phyloP scores from a whole-genome alignment of 1,139 yeast species.

The Pichia sp. region DNA sequence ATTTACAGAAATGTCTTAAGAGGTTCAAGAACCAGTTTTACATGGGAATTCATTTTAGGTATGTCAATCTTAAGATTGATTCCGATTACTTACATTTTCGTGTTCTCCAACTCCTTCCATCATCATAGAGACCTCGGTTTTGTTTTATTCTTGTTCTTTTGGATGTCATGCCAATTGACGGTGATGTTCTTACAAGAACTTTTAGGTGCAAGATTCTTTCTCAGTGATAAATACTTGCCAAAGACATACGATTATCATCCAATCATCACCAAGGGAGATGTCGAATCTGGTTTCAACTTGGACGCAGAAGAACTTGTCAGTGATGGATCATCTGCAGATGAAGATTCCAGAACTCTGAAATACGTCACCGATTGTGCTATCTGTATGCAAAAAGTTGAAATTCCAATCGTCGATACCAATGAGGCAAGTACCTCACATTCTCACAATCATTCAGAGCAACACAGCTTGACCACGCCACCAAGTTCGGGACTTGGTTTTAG shows the following conservation, averaged over 20 bases:
- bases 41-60: conserved; percentile 70
- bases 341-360: conserved; percentile 29
- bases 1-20: conserved; percentile 73
- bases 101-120: conserved; percentile 47
- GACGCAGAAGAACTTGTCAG: conserved; percentile 20
- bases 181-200: conserved; percentile 59
- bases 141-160: conserved; percentile 43
- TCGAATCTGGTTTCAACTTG: conserved; percentile 54
- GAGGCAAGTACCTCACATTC: conserved; percentile 2
- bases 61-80: conserved; percentile 59
- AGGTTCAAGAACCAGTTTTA: conserved; percentile 65
- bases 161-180: conserved; percentile 57
- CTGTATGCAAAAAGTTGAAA: conserved; percentile 75
- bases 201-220: conserved; percentile 81
- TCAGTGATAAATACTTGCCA: conserved; percentile 72
- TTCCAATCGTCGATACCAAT: conserved; percentile 48
- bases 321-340: conserved; percentile 18
- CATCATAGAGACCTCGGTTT: conserved; percentile 57
- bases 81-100: conserved; percentile 62
- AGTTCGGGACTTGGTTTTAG: conserved; percentile 7
- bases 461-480: background rate
- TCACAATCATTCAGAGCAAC: background rate
- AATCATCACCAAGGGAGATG: conserved; percentile 53
- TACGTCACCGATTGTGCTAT: conserved; percentile 73
- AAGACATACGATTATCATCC: conserved; percentile 84